Evolutionary conservation across 345 rosid species (phyloP), one percentile per base, ranked within the genome.

Genomic region (Euphorbia lathyris): DNA sequence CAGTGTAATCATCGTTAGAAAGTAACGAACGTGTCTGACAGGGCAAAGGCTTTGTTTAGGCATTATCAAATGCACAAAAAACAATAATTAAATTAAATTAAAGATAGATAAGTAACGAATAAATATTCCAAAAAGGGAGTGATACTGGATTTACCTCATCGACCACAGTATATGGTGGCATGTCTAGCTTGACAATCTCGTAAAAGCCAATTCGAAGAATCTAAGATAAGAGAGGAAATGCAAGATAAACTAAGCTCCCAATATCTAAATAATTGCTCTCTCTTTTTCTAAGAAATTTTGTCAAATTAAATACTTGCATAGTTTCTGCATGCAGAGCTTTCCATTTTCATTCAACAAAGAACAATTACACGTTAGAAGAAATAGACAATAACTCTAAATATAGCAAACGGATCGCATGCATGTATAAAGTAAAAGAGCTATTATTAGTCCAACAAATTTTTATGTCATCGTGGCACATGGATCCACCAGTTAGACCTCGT

Each of bases 121-220:
- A 53, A 1, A 66, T 3, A 50, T 7, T 38, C 27, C 17, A 9
- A 29, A 42, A n/a, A 30, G 9, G 60, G 40, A 36, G 2, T 14
- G 60, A 12, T 42, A 47, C 22, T 55, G 32, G 56, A 45, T 70
- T 64, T 82, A 91, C 97, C 98, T 94, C 96, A 77, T 94, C 87
- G 22, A 94, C 97, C 58, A 94, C 97, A 77, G 98, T 97, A 81
- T 91, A 91, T 34, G 96, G 72, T 6, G 98, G 97, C 97, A 94
- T 90, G 69, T 91, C 83, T 70, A 90, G 92, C 89, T 94, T 91
- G 77, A 94, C 72, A 77, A 91, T 87, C 86, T 94, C 98, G 59
- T 88, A 94, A 76, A 83, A 79, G 72, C 96, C 98, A 62, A 94
- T 90, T 63, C 97, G 88, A 57, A 94, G 96, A 76, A 94, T 88